phyloP scores from a whole-genome alignment of 805 yeast genomes.

The Kregervanrija delftensis region DNA sequence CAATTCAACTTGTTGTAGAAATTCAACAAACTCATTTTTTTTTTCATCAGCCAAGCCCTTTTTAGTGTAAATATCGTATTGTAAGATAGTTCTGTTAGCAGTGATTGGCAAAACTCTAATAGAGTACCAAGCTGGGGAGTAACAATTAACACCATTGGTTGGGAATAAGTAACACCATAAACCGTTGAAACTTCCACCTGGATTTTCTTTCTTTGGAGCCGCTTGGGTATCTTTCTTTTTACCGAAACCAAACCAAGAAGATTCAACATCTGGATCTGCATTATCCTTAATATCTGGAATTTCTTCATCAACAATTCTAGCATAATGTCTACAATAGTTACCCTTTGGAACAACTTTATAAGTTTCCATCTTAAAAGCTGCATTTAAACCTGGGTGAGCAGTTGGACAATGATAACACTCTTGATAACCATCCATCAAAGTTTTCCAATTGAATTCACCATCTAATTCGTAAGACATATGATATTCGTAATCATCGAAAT shows the following conservation, averaged over 20 bases:
- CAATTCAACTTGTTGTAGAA: constrained; percentile 54
- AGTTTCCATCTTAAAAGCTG: constrained; percentile 58
- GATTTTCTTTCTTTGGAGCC: constrained; percentile 34
- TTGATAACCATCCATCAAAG: constrained; percentile 62
- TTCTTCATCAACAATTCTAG: constrained; percentile 39
- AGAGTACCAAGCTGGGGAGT: constrained; percentile 62
- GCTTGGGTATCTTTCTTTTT: constrained; percentile 16
- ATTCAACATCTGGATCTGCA: constrained; percentile 29
- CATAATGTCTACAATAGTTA: constrained; percentile 56
- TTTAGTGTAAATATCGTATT: constrained; percentile 55
- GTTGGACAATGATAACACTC: constrained; percentile 67
- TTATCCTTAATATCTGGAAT: constrained; percentile 23
- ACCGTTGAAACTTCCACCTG: constrained; percentile 57
- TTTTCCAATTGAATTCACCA: constrained; percentile 61
- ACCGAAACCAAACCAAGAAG: constrained; percentile 50
- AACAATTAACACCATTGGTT: constrained; percentile 54
- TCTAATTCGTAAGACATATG: constrained; percentile 59
- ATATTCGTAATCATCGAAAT: constrained; percentile 54
- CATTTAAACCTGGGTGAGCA: constrained; percentile 53
- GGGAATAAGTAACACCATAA: constrained; percentile 59
- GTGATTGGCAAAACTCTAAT: constrained; percentile 51
- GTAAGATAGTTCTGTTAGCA: constrained; percentile 49
- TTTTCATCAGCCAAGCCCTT: constrained; percentile 46
- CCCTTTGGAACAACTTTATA: constrained; percentile 55
- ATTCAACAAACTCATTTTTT: constrained; percentile 57